These are phyloP conservation scores for Tricholoma sp. DNA, from an alignment of 768 basidiomycete genomes.

Conservation along the genomic window DNA sequence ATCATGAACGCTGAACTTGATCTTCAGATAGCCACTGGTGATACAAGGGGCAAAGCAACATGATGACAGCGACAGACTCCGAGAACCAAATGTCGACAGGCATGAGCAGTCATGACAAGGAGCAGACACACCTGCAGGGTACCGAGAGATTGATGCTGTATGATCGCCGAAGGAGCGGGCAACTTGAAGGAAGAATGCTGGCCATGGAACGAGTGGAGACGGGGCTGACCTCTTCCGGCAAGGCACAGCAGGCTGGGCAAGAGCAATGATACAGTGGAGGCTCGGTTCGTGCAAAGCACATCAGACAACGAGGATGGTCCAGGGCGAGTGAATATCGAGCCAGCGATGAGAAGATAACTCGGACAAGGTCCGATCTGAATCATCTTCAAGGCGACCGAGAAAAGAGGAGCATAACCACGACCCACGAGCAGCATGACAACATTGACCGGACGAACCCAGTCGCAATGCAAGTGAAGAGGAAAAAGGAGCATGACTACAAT, in stretches of 20 bases:
- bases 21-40: not conserved
- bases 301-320: too few relatives aligned
- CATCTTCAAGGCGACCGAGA: not conserved
- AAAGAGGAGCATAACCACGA: not conserved
- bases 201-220: too few relatives aligned
- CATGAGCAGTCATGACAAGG: too few relatives aligned
- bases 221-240: not conserved
- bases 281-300: too few relatives aligned
- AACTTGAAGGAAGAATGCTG: too few relatives aligned
- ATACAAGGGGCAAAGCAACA: not conserved
- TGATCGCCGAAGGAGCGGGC: too few relatives aligned
- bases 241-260: not conserved
- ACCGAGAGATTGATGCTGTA: too few relatives aligned
- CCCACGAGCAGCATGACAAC: not conserved
- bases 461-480: not conserved
- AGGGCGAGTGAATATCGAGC: too few relatives aligned
- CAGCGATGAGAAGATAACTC: too few relatives aligned
- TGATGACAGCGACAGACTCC: not conserved
- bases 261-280: not conserved
- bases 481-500: not conserved
- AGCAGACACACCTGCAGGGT: too few relatives aligned
- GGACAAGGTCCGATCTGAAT: too few relatives aligned
- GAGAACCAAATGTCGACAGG: too few relatives aligned
- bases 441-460: not conserved
- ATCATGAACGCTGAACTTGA: not conserved